These are phyloP conservation scores for Sporodiniella umbellata DNA, from an alignment of 371 early-diverging fungal genomes.

Conservation along the genomic window DNA sequence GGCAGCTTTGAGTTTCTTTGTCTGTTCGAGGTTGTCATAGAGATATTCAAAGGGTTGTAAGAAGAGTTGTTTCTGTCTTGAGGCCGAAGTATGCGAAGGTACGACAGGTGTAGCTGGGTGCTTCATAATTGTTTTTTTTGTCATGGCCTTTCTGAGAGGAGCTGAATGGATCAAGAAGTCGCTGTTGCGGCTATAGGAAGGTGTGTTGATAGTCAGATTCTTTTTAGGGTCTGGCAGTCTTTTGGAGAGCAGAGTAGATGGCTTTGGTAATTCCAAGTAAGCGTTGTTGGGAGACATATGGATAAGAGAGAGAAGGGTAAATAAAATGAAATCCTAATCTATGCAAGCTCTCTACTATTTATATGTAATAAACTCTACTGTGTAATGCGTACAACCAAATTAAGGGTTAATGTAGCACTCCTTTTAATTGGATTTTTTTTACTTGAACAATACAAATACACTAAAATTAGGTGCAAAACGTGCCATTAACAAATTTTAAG, in stretches of 20 bases:
- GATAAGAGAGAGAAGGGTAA: not conserved
- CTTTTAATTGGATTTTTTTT: not conserved
- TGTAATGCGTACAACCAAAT: not conserved
- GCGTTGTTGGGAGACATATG: not conserved
- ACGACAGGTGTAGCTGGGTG: conserved; percentile 30
- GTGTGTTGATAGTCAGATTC: conserved; percentile 58
- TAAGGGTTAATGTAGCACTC: not conserved
- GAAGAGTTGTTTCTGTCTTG: conserved; percentile 44
- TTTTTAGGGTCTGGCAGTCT: conserved; percentile 31
- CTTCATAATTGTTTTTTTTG: conserved; percentile 5
- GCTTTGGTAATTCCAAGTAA: conserved; percentile 22
- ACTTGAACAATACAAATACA: not conserved
- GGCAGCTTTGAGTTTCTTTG: conserved; percentile 49
- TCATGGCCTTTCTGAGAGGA: conserved; percentile 24
- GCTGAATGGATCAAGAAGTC: conserved; percentile 47
- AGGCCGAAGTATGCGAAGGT: conserved; percentile 26
- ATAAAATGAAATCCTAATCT: too few species aligned
- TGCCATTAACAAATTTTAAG: not conserved
- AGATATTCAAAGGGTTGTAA: conserved; percentile 56
- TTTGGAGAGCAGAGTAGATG: conserved; percentile 41
- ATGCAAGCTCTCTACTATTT: too few species aligned
- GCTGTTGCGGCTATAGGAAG: conserved; percentile 45
- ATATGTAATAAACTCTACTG: too few species aligned
- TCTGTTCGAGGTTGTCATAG: conserved; percentile 57
- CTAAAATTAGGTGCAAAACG: not conserved